phyloP scores from a whole-genome alignment of 2,329 filamentous ascomycete genomes.

The Verticillium dahliae region DNA sequence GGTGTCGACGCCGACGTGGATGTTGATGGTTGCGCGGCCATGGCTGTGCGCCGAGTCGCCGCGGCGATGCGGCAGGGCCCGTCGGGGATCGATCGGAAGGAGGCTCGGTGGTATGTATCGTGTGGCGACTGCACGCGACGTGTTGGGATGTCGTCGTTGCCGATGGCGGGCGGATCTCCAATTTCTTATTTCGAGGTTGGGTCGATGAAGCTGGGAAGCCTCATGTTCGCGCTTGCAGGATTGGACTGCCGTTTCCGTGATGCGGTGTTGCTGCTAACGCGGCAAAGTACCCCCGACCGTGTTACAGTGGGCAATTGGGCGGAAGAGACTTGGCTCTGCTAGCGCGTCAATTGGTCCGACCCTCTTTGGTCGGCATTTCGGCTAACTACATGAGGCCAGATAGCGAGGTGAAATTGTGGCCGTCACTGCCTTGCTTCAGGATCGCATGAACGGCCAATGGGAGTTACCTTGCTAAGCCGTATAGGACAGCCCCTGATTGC shows the following conservation, averaged over 20 bases:
- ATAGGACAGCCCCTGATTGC: no score
- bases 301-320: background rate
- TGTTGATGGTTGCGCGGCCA: constrained; percentile 37
- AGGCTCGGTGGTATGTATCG: constrained; percentile 1
- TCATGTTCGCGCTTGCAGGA: background rate
- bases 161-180: background rate
- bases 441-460: background rate
- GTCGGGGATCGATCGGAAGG: constrained; percentile 1
- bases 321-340: background rate
- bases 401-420: background rate
- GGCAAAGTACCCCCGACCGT: background rate
- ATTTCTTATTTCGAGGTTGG: background rate
- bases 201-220: background rate
- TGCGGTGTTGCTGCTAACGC: background rate
- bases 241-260: background rate
- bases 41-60: constrained; percentile 30
- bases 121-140: background rate
- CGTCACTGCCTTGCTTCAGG: background rate
- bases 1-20: constrained; percentile 15
- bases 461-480: background rate
- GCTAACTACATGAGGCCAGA: background rate
- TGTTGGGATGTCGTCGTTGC: background rate
- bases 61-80: constrained; percentile 23
- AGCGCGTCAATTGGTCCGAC: background rate
- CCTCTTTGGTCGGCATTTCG: background rate